Evolutionary conservation across 768 basidiomycete species (phyloP), one percentile per base, ranked within the genome.

Genomic region (Clitopilus hobsonii): DNA sequence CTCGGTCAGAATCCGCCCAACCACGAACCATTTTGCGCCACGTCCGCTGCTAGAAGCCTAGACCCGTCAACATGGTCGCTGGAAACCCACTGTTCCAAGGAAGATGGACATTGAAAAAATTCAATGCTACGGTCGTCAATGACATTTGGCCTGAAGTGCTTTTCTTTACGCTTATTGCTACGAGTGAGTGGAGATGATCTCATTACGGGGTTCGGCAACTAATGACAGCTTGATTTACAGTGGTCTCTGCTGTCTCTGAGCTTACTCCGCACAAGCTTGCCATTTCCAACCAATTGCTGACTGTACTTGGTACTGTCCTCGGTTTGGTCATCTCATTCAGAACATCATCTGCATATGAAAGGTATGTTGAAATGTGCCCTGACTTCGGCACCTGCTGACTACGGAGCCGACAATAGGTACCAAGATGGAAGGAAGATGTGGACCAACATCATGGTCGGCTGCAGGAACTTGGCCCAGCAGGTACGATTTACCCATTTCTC

Each of bases 371-470:
- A n/a, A 26, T 1, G 24, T 10, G 41, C 16, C 41, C 22, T 8
- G n/a, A 18, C 3, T 10, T 2, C 3, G 22, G 22, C 22, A 20
- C 22, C 8, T 20, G 30, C 41, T 45, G 11, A 45, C n/a, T n/a
- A n/a, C 41, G 41, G 41, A 51, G 10, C 32, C 25, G 49, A 28
- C 16, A 11, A 28, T 27, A 85, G 82, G 60, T 86, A 84, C 64
- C 81, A 82, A 61, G 83, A 88, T 65, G 88, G 88, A 5, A 69
- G 87, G 23, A 87, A 84, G 63, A 74, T 88, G 64, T 90, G 88
- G 86, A 80, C 81, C 1, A 81, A 72, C 54, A 84, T 89, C 53
- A 73, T 70, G 0, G 72, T 81, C 36, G 76, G 79, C 5, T 82
- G 80, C 5, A 76, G 83, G 53, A 85, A 82, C 58, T 63, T 89